These are phyloP conservation scores for Carex myosuroides DNA, from an alignment of 176 grass and related monocot genomes.

Conservation along the genomic window DNA sequence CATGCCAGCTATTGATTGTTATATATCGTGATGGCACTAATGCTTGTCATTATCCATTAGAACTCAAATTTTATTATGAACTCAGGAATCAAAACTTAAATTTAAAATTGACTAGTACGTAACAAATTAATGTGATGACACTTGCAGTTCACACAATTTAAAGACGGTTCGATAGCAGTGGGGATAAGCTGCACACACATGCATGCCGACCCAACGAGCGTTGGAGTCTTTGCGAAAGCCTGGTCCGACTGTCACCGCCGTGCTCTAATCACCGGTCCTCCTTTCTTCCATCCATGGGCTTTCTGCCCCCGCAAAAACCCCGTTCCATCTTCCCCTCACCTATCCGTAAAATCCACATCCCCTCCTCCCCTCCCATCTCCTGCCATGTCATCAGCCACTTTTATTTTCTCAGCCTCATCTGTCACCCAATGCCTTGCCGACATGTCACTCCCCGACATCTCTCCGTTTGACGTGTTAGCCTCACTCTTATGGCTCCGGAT, in stretches of 20 bases:
- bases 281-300: constrained; percentile 60
- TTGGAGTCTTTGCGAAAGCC: constrained; percentile 42
- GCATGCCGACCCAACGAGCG: constrained; percentile 70
- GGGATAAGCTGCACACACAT: constrained; percentile 69
- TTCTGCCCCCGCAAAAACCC: constrained; percentile 22
- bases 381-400: constrained; percentile 58
- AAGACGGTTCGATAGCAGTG: constrained; percentile 58
- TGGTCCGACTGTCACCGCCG: constrained; percentile 73
- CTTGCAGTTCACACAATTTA: constrained; percentile 68
- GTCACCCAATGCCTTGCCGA: constrained; percentile 34
- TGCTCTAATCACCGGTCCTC: constrained; percentile 30
- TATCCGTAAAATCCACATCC: constrained; percentile 33
- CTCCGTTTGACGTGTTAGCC: constrained; percentile 54
- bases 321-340: constrained; percentile 19
- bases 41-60: background rate
- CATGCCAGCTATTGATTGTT: background rate
- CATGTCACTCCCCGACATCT: constrained; percentile 20
- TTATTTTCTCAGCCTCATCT: constrained; percentile 45
- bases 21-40: background rate
- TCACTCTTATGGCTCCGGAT: constrained; percentile 72
- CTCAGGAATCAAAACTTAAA: background rate
- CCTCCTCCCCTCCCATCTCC: background rate
- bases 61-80: background rate
- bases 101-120: background rate
- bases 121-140: background rate